Base-by-base conservation (phyloP, 1,139 yeast species). In the Geotrichum restrictum region DNA sequence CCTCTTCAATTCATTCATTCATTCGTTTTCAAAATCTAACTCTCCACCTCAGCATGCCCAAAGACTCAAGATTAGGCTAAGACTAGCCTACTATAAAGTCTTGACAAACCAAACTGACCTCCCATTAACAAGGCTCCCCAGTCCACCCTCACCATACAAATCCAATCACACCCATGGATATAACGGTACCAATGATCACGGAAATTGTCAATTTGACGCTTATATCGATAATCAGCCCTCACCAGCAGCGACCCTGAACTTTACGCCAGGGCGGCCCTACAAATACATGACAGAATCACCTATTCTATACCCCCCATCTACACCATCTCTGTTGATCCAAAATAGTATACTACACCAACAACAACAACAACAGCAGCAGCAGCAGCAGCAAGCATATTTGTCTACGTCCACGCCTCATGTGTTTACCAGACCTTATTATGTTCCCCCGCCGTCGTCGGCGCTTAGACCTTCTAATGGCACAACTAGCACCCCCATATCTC, bases 71-170 rank as follows among this genome's bases (percentile, higher is more conserved):
- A 73, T 82, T 61, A 81, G 91, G 62, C 75, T 88, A 38, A 85
- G 83, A 64, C 71, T 88, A 60, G 97, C 97, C 1, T 79, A 85
- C 62, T 87, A 81, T 71, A 88, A 87, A 65, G 79, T 86, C 54
- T 79, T 71, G 53, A 80, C 84, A 1, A 75, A 80, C 60, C 85
- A 81, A 63, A 69, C 74, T 1, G 65, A 61, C 24, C 64, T 69
- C 3, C 69, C 77, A 3, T 54, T 75, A 43, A 50, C 60, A 13
- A 61, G 65, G n/a, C 61, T 68, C 47, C 61, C 67, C 3, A 52
- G 55, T 7, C 60, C 61, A 19, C 56, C 52, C 38, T 53, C 55
- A 10, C 50, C 56, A 52, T 48, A 54, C n/a, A n/a, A n/a, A n/a
- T n/a, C n/a, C n/a, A n/a, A n/a, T n/a, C n/a, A n/a, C n/a, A n/a